Evolutionary conservation across 1,139 yeast genomes (phyloP).

Genomic region (Kodamaea alishanica): DNA sequence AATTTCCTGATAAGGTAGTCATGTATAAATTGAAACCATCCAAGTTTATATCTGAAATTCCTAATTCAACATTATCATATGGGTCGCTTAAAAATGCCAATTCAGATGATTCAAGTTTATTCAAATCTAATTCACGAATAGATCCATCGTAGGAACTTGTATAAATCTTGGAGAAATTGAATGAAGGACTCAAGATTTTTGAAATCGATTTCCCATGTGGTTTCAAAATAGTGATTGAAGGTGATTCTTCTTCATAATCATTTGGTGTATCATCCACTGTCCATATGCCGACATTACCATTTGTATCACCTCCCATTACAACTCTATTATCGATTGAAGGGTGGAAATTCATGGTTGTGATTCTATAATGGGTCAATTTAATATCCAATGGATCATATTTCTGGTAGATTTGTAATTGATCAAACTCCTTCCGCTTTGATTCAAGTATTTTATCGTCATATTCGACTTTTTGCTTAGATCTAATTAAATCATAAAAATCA

Average conservation of each 20-base stretch:
- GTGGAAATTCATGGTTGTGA: slow-evolving; percentile 72
- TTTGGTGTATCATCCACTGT: slow-evolving; percentile 48
- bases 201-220: slow-evolving; percentile 77
- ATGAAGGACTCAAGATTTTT: slow-evolving; percentile 51
- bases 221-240: slow-evolving; percentile 56
- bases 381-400: slow-evolving; percentile 67
- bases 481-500: slow-evolving; percentile 62
- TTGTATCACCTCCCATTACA: slow-evolving; percentile 81
- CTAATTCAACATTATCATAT: slow-evolving; percentile 41
- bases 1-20: slow-evolving; percentile 76
- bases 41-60: slow-evolving; percentile 59
- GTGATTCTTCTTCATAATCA: slow-evolving; percentile 42
- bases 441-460: slow-evolving; percentile 39
- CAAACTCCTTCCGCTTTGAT: slow-evolving; percentile 50
- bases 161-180: slow-evolving; percentile 51
- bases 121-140: slow-evolving; percentile 66
- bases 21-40: slow-evolving; percentile 54
- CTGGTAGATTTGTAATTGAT: slow-evolving; percentile 46
- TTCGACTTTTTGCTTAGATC: slow-evolving; percentile 21
- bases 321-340: slow-evolving; percentile 63
- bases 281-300: slow-evolving; percentile 89
- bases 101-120: slow-evolving; percentile 57
- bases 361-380: slow-evolving; percentile 67
- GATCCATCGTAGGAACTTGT: slow-evolving; percentile 88
- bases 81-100: slow-evolving; percentile 52